Evolutionary conservation across 2,329 filamentous ascomycete genomes (phyloP).

Genomic region (Teratosphaeria gauchensis): DNA sequence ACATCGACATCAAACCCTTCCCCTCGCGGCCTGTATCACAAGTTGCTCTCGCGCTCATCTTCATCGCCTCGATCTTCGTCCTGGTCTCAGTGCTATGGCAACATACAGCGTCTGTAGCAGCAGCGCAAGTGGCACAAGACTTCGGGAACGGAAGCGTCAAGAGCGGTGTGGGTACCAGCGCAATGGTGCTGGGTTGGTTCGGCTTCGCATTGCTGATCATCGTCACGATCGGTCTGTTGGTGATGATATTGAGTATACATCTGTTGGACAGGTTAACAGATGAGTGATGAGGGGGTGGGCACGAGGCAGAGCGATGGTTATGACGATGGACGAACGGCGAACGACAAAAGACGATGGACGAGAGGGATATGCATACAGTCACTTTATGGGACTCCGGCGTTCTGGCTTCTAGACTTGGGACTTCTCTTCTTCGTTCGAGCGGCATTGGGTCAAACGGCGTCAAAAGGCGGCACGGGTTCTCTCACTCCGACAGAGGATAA

Average conservation of each 20-base stretch:
- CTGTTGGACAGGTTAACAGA: conserved; percentile 56
- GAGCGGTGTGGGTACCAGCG: conserved; percentile 81
- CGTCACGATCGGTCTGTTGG: conserved; percentile 85
- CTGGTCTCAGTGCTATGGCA: conserved; percentile 68
- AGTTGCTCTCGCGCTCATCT: conserved; percentile 86
- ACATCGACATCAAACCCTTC: conserved; percentile 88
- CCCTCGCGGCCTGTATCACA: conserved; percentile 87
- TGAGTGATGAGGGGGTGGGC: conserved; percentile 9
- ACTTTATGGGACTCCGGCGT: neutral
- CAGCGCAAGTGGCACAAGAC: conserved; percentile 85
- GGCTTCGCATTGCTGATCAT: conserved; percentile 87
- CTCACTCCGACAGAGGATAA: neutral
- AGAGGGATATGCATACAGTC: neutral
- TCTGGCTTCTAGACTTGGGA: neutral
- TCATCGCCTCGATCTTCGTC: conserved; percentile 55
- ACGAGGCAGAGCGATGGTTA: neutral
- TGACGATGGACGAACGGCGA: neutral
- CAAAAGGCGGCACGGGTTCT: neutral
- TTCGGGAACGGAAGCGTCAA: conserved; percentile 81
- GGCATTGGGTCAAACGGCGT: neutral
- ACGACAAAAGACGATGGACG: neutral
- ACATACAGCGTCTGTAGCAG: conserved; percentile 93
- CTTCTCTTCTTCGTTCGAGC: neutral
- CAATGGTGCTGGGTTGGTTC: conserved; percentile 98
- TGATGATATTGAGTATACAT: conserved; percentile 93